Base-by-base conservation (phyloP, 2,329 filamentous ascomycete species). In the Cryphonectria parasitica region DNA sequence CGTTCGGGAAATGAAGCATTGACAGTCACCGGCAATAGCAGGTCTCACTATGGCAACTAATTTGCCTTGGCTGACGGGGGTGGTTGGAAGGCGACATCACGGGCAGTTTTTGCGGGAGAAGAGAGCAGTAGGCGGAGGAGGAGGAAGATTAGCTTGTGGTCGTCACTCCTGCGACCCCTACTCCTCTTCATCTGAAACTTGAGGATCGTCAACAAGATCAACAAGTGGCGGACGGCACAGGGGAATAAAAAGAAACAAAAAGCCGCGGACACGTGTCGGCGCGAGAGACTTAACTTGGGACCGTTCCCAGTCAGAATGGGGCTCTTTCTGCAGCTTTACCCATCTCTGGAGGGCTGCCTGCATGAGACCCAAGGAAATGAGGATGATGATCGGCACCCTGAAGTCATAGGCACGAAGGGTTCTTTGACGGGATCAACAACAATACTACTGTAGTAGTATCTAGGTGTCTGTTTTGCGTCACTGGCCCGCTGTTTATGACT, bases 1-100 rank as follows among this genome's bases (percentile, higher is more conserved):
- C 36, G 28, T 22, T 39, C 39, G 39, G 61, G 61, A 64, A 64
- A 64, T 64, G 61, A 64, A 25, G 61, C 61, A 64, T 64, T 45
- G 61, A 45, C 5, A 11, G 15, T 8, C 36, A 64, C 22, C 25
- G n/a, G 39, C 61, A 45, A 28, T 28, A 64, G 41, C 39, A 45
- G 28, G 61, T 64, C 41, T 64, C 61, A 64, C 61, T 43, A 43
- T 64, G 39, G 17, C n/a, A 43, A 64, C 54, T 31, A 58, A 31
- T 13, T 34, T 4, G 4, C 28, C 54, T 58, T 19, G 54, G 54
- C 54, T 31, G 54, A 31, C 54, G 54, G 54, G 25, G 15, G 25
- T 17, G 11, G 54, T 31, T 58, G 28, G 54, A 58, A 17, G 54
- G 17, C 54, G 25, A 34, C 54, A 31, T 31, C 54, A 58, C 25